Base-by-base conservation (phyloP, 495 filamentous ascomycete species). In the Astrothelium macrocarpum region DNA sequence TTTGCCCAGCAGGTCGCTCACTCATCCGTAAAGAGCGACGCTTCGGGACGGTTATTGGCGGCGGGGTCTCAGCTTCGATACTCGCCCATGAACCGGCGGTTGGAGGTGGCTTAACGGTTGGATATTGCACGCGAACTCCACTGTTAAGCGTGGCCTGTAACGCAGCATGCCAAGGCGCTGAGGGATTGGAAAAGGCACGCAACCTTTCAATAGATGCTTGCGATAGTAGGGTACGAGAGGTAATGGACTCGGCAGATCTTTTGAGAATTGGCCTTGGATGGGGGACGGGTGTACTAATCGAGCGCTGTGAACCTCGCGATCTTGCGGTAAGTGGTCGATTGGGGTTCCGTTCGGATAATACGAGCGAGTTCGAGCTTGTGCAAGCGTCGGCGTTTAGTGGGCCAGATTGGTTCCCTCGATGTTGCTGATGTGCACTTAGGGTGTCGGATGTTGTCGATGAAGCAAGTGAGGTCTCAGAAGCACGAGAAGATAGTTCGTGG, bases 291-390 rank as follows among this genome's bases (percentile, higher is more conserved):
- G 45, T 49, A 49, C 14, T 49, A n/a, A 49, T 49, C 5, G 45
- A 18, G 94, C 94, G 29, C 93, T 96, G 9, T 93, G 97, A 1
- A 97, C 92, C 1, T 88, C 90, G 0, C 94, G 91, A 0, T 92
- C 93, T 72, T 96, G 91, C 16, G 10, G 70, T 66, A 23, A 60
- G 59, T 28, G 63, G 61, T 34, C 66, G 64, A 34, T 62, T 66
- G 53, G 66, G 64, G 39, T 46, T 60, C 43, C 59, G 43, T 36
- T 46, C 45, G 2, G 64, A 43, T 29, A 59, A 36, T 25, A 66
- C 25, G 36, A 46, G 32, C 29, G 45, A 49, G n/a, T 12, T 49
- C 23, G 45, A 12, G n/a, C 45, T 49, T 49, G 45, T n/a, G 45
- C 45, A 12, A 49, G 45, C 45, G n/a, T 49, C 45, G 16, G 45